Percentiles rank a stretch among this genome's conserved stretches.
phyloP scores from a whole-genome alignment of 1,284 basidiomycete genomes.

The Leccinum fallax region DNA sequence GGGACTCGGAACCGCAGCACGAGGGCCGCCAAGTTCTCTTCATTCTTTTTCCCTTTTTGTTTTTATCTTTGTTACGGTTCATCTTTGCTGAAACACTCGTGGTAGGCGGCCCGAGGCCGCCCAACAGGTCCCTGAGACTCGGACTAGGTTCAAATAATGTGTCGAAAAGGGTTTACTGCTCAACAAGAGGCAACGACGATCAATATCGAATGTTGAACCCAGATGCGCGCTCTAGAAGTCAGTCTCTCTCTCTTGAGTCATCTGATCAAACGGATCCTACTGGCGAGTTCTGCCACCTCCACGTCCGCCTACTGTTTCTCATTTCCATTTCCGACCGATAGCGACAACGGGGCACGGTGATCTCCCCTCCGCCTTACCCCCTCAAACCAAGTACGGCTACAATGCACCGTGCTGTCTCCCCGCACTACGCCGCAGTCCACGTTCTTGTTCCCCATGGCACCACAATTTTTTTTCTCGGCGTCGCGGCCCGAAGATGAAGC shows the following conservation, averaged over 20 bases:
- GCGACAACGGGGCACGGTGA: not conserved
- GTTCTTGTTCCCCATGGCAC: not conserved
- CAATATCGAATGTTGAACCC: no score
- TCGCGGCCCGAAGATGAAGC: not conserved
- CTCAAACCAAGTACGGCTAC: not conserved
- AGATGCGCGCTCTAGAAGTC: not conserved
- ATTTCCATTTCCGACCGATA: not conserved
- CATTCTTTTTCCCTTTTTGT: no score
- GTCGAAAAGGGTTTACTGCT: not conserved
- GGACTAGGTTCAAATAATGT: not conserved
- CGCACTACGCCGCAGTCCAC: not conserved
- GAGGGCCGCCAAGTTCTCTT: not conserved
- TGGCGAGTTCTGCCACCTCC: not conserved
- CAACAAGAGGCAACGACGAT: not conserved
- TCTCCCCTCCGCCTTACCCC: not conserved
- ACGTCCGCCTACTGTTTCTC: not conserved
- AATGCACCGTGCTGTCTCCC: not conserved
- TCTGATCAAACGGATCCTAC: not conserved
- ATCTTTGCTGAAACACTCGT: not conserved
- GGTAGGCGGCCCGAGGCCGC: not conserved
- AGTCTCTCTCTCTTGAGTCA: not conserved
- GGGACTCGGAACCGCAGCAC: not conserved
- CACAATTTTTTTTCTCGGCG: not conserved
- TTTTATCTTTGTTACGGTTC: not conserved
- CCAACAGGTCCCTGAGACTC: not conserved